Percentiles rank a stretch among this genome's conserved stretches.
These are phyloP conservation scores for Cyberlindnera saturnus DNA, from an alignment of 805 yeast genomes.

Conservation along the genomic window DNA sequence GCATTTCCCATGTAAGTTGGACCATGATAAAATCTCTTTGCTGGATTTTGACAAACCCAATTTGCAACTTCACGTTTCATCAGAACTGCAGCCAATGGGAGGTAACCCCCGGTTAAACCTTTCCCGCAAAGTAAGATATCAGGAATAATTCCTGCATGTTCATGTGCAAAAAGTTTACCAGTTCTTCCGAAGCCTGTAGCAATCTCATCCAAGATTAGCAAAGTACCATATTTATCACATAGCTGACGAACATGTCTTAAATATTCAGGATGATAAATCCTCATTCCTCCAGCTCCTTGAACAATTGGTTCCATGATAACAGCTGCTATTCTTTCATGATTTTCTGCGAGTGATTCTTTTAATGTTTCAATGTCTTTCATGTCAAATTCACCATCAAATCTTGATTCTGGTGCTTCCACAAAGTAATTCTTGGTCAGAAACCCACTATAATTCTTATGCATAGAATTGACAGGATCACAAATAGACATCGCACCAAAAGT, in stretches of 20 bases:
- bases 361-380: conserved; percentile 24
- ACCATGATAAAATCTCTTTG: conserved; percentile 2
- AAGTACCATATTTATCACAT: conserved; percentile 26
- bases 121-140: conserved; percentile 24
- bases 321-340: conserved; percentile 29
- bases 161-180: conserved; percentile 25
- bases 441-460: conserved; percentile 27
- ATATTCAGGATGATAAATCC: conserved; percentile 28
- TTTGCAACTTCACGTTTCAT: conserved; percentile 4
- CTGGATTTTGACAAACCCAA: conserved; percentile 1
- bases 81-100: conserved; percentile 22
- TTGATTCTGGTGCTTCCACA: conserved; percentile 21
- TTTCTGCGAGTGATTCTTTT: conserved; percentile 21
- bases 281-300: conserved; percentile 36
- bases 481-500: conserved; percentile 35
- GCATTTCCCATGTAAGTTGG: conserved; percentile 4
- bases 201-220: conserved; percentile 32
- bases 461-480: conserved; percentile 28
- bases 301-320: conserved; percentile 31
- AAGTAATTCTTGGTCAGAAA: conserved; percentile 26
- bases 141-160: conserved; percentile 24
- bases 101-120: conserved; percentile 24
- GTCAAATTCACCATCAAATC: conserved; percentile 12
- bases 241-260: conserved; percentile 27
- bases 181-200: conserved; percentile 17